Percentiles rank a stretch among this genome's conserved stretches.
Evolutionary conservation across 2,329 filamentous ascomycete genomes (phyloP).

Genomic region (Aureobasidium melanogenum): DNA sequence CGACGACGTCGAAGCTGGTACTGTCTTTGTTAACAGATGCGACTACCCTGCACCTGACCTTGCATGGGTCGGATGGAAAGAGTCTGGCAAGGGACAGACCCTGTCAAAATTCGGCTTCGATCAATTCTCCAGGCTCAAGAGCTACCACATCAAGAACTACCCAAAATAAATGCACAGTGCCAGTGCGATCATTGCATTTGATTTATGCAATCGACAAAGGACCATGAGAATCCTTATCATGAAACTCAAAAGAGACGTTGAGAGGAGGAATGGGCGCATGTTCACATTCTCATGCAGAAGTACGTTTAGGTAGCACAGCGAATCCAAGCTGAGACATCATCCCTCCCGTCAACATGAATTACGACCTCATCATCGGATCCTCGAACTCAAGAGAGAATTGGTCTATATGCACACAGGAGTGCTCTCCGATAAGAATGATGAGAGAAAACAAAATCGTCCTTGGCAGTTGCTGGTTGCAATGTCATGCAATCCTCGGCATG

Average conservation of each 20-base stretch:
- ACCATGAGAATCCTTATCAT: not conserved
- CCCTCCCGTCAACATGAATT: not conserved
- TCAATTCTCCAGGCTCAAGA: slow-evolving; percentile 94
- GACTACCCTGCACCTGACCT: slow-evolving; percentile 76
- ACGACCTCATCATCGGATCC: not conserved
- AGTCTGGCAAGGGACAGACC: slow-evolving; percentile 86
- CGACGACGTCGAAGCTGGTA: slow-evolving; percentile 80
- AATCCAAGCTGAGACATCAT: not conserved
- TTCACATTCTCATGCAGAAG: not conserved
- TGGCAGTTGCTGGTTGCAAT: not conserved
- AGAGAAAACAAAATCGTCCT: too few relatives aligned
- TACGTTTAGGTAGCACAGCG: not conserved
- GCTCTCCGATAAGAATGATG: too few relatives aligned
- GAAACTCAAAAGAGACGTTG: not conserved
- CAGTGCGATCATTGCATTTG: not conserved
- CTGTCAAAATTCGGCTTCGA: slow-evolving; percentile 87
- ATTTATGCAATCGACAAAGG: not conserved
- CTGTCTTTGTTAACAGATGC: slow-evolving; percentile 90
- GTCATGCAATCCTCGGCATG: not conserved
- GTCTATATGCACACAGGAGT: not conserved
- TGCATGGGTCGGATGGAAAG: slow-evolving; percentile 77
- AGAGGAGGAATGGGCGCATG: not conserved
- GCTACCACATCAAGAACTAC: slow-evolving; percentile 82
- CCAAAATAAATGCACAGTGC: slow-evolving; percentile 35
- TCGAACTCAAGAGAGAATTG: not conserved